Percentiles rank a stretch among this genome's conserved stretches.
phyloP scores from a whole-genome alignment of 2,329 filamentous ascomycete species.

The Ophiosphaerella korrae region DNA sequence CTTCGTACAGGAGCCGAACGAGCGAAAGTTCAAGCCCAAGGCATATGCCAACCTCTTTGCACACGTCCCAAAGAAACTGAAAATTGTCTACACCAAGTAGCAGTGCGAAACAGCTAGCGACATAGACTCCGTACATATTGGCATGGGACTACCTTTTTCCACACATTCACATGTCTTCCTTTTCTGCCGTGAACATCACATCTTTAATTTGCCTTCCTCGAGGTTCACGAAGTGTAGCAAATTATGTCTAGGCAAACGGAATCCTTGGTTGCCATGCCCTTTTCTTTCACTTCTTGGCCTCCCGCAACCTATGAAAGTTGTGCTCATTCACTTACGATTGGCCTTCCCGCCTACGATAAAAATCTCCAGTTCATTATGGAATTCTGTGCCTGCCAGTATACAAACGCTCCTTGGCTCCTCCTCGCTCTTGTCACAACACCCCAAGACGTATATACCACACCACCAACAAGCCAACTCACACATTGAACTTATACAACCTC shows the following conservation, averaged over 20 bases:
- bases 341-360: too few species aligned
- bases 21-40: slow-evolving; percentile 84
- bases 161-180: neutral
- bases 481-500: neutral
- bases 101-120: slow-evolving; percentile 1
- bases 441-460: neutral
- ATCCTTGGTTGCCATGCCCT: too few species aligned
- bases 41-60: slow-evolving; percentile 97
- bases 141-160: slow-evolving; percentile 13
- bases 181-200: neutral
- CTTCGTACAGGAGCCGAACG: slow-evolving; percentile 96
- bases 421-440: neutral
- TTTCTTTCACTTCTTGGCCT: neutral
- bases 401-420: neutral
- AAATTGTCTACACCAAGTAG: slow-evolving; percentile 80
- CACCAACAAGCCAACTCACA: neutral
- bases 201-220: neutral
- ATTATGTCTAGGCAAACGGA: neutral
- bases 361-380: neutral
- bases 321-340: too few species aligned
- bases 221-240: neutral
- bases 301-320: neutral
- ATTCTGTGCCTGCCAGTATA: neutral
- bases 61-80: slow-evolving; percentile 83
- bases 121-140: slow-evolving; percentile 35